These are phyloP conservation scores for Starmerella stigmatis DNA, from an alignment of 805 yeast genomes.

Conservation along the genomic window DNA sequence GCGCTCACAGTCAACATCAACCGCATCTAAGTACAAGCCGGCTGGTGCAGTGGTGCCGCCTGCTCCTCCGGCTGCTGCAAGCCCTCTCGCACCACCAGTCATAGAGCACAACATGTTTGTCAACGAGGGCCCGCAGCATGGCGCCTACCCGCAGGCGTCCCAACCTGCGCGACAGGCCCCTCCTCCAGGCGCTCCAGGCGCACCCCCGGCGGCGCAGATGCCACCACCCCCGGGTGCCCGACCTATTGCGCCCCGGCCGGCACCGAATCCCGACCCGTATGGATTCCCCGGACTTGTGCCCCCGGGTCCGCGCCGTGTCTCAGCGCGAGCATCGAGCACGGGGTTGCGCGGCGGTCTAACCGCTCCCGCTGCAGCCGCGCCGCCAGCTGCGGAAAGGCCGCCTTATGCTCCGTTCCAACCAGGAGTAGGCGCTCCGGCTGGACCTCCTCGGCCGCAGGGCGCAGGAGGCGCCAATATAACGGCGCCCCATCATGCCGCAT, in stretches of 20 bases:
- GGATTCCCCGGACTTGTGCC: constrained; percentile 20
- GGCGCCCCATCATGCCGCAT: not conserved
- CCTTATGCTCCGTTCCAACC: not conserved
- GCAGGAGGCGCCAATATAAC: no score
- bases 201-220: not conserved
- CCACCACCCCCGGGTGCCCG: no score
- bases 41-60: not conserved
- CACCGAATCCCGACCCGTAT: constrained; percentile 22
- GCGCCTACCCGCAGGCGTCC: not conserved
- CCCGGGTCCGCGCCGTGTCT: not conserved
- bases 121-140: not conserved
- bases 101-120: not conserved
- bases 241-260: not conserved
- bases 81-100: not conserved
- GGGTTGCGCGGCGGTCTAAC: constrained; percentile 1
- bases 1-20: not conserved
- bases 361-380: not conserved
- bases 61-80: not conserved
- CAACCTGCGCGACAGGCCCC: not conserved
- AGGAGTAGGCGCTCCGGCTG: no score
- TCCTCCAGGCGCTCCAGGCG: not conserved
- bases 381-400: not conserved
- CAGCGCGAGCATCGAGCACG: not conserved
- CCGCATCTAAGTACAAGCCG: constrained; percentile 9
- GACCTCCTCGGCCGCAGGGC: no score